phyloP scores from a whole-genome alignment of 257 asterid genomes.

The Penstemon eatonii region DNA sequence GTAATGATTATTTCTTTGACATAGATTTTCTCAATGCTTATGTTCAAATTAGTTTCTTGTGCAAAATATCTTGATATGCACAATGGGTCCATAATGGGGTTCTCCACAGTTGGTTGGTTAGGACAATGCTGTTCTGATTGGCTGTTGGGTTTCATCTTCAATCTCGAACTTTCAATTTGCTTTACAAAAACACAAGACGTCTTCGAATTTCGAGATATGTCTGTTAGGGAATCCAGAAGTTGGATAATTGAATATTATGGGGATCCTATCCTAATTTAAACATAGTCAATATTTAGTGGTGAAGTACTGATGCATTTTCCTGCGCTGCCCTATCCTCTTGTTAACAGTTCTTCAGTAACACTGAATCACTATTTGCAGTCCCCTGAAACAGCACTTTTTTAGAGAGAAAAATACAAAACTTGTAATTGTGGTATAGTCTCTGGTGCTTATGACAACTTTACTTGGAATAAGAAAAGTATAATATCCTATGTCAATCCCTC shows the following conservation, averaged over 20 bases:
- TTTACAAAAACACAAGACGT: not conserved
- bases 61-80: not conserved
- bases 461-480: too few species aligned
- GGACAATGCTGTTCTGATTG: not conserved
- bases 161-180: not conserved
- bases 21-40: not conserved
- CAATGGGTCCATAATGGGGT: not conserved
- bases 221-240: constrained; percentile 2
- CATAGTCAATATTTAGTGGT: too few species aligned
- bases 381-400: not conserved
- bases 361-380: not conserved
- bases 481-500: too few species aligned
- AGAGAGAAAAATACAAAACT: not conserved
- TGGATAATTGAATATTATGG: not conserved
- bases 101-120: not conserved
- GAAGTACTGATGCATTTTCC: not conserved
- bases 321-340: not conserved
- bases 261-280: not conserved
- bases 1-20: too few species aligned
- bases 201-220: not conserved
- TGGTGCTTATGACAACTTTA: constrained; percentile 16
- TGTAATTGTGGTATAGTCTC: not conserved
- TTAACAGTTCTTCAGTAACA: not conserved
- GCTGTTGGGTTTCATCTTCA: not conserved
- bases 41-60: not conserved